Percentiles rank a stretch among this genome's conserved stretches.
Conservation (phyloP, 139 green algal genomes). For the Nannochloris sp. region DNA sequence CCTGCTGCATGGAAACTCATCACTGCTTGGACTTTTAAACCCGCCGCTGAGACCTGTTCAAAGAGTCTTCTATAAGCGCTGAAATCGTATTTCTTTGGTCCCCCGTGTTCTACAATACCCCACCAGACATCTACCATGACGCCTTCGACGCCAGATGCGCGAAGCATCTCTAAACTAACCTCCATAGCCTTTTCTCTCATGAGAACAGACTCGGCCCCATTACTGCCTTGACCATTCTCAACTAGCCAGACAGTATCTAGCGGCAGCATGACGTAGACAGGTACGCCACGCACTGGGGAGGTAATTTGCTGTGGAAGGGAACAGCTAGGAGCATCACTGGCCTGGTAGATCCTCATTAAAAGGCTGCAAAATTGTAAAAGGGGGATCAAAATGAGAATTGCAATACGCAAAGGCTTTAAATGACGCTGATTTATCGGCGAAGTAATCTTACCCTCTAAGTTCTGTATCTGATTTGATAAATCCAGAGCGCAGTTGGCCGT, state of each 20-base stretch:
- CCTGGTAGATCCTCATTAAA: conserved; percentile 9
- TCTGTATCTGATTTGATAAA: conserved; percentile 24
- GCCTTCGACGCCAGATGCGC: conserved; percentile 73
- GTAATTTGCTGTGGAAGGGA: conserved; percentile 1
- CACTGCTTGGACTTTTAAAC: conserved; percentile 75
- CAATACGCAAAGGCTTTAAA: not conserved
- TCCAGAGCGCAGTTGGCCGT: not conserved
- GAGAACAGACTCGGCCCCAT: conserved; percentile 38
- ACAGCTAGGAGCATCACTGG: not conserved
- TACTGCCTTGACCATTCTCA: conserved; percentile 37
- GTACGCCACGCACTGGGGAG: conserved; percentile 36
- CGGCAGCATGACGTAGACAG: conserved; percentile 98
- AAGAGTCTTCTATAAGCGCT: conserved; percentile 67
- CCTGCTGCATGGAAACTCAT: conserved; percentile 89
- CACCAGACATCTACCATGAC: conserved; percentile 95
- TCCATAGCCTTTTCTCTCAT: conserved; percentile 79
- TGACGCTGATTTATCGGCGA: not conserved
- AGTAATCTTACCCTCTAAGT: not conserved
- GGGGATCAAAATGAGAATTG: not conserved
- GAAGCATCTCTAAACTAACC: conserved; percentile 73
- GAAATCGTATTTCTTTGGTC: conserved; percentile 76
- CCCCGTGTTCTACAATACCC: conserved; percentile 73
- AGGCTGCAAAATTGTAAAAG: conserved; percentile 8
- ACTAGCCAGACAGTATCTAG: conserved; percentile 95
- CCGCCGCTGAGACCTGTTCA: conserved; percentile 38